phyloP scores from a whole-genome alignment of 208 protist species.

The Trypanosoma platydactyli region DNA sequence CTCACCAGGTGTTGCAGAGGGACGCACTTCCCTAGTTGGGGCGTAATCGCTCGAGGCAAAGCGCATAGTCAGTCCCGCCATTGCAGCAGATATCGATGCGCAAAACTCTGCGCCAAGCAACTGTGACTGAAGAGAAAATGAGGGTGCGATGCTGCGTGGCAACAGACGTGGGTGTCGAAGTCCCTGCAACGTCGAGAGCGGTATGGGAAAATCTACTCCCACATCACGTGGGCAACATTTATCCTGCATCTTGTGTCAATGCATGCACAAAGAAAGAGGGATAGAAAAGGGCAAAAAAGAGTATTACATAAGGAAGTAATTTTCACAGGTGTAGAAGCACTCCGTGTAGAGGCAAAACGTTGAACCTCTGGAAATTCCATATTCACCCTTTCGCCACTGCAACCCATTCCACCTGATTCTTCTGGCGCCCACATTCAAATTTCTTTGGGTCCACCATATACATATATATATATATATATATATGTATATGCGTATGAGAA shows the following conservation, averaged over 20 bases:
- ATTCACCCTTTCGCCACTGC: background rate
- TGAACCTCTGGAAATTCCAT: no score
- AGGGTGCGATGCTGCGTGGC: slow-evolving; percentile 27
- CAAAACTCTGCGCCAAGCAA: slow-evolving; percentile 69
- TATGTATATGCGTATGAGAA: background rate
- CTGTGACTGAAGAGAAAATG: slow-evolving; percentile 40
- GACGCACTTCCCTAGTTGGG: background rate
- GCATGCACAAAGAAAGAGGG: background rate
- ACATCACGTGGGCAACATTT: background rate
- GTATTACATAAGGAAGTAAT: background rate
- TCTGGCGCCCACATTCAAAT: no score
- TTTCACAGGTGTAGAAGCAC: background rate
- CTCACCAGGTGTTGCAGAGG: background rate
- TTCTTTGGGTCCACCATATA: no score
- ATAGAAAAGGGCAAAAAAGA: background rate
- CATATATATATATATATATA: background rate
- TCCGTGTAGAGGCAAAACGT: background rate
- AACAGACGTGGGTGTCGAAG: slow-evolving; percentile 24
- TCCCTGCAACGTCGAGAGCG: slow-evolving; percentile 2
- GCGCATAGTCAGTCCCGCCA: slow-evolving; percentile 13
- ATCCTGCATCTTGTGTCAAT: background rate
- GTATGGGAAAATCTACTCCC: background rate
- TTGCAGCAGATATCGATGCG: slow-evolving; percentile 53
- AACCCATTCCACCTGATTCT: background rate
- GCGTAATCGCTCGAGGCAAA: background rate